Percentiles rank a stretch among this genome's conserved stretches.
These are phyloP conservation scores for Lodderomyces theae DNA, from an alignment of 1,139 yeast genomes.

Conservation along the genomic window DNA sequence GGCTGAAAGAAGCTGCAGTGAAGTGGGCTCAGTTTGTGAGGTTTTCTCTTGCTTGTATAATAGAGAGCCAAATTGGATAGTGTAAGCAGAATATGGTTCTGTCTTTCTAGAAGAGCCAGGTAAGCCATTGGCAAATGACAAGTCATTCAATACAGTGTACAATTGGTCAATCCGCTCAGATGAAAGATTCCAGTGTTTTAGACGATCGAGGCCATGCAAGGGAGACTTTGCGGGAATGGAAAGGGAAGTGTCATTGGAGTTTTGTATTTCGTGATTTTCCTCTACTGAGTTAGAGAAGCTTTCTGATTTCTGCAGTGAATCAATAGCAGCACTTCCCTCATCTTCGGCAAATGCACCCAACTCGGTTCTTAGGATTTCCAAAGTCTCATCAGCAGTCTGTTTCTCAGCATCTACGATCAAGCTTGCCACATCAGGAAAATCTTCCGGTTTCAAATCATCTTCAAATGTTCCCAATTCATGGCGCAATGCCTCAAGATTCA, in stretches of 20 bases:
- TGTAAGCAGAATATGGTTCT: slow-evolving; percentile 26
- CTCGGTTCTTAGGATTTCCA: slow-evolving; percentile 10
- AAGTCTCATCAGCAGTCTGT: slow-evolving; percentile 5
- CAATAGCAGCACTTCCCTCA: not conserved
- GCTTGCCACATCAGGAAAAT: slow-evolving; percentile 14
- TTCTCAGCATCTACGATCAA: slow-evolving; percentile 11
- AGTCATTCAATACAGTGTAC: slow-evolving; percentile 16
- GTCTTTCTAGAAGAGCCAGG: slow-evolving; percentile 15
- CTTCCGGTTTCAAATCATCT: slow-evolving; percentile 17
- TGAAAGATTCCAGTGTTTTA: not conserved
- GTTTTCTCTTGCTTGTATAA: slow-evolving; percentile 15
- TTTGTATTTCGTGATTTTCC: not conserved
- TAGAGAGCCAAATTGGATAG: slow-evolving; percentile 39
- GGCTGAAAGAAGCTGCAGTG: not conserved
- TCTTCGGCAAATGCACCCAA: slow-evolving; percentile 4
- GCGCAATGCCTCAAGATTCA: slow-evolving; percentile 7
- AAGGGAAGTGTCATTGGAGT: not conserved
- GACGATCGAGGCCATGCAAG: not conserved
- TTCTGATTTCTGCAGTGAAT: too few relatives aligned
- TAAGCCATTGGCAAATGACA: slow-evolving; percentile 12
- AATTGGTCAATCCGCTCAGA: slow-evolving; percentile 14
- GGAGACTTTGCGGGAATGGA: not conserved
- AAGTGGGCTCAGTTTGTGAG: not conserved
- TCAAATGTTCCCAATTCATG: slow-evolving; percentile 24
- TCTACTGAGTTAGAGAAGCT: not conserved